A percentile compares a stretch with the other conserved stretches of the same genome.
These are phyloP conservation scores for Candida alai DNA, from an alignment of 805 yeast species.

Conservation along the genomic window DNA sequence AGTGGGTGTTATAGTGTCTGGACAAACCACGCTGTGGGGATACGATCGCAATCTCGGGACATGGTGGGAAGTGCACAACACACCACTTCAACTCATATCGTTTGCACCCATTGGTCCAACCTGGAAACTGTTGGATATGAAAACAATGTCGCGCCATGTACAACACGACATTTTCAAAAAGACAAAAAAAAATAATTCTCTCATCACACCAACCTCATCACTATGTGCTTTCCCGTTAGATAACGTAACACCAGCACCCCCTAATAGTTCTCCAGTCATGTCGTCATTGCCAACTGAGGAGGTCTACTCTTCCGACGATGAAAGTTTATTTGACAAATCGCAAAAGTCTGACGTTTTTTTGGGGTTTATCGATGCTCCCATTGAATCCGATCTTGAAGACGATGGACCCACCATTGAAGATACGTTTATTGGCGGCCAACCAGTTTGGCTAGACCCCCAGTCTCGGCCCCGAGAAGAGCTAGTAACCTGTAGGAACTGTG, in stretches of 20 bases:
- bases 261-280: too few species aligned
- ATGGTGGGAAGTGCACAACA: too few species aligned
- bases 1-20: too few species aligned
- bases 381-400: slow-evolving; percentile 41
- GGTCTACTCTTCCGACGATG: slow-evolving; percentile 55
- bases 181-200: slow-evolving; percentile 2
- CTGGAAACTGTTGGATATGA: not conserved
- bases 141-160: not conserved
- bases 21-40: too few species aligned
- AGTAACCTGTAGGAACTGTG: slow-evolving; percentile 65
- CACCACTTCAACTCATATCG: too few species aligned
- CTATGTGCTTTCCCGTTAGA: too few species aligned
- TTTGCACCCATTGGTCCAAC: too few species aligned
- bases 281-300: slow-evolving; percentile 40
- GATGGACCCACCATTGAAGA: slow-evolving; percentile 51
- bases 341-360: slow-evolving; percentile 44
- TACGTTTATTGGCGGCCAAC: slow-evolving; percentile 75
- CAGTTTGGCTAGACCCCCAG: slow-evolving; percentile 60
- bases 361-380: slow-evolving; percentile 62
- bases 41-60: too few species aligned
- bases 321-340: slow-evolving; percentile 25
- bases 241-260: too few species aligned
- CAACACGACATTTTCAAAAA: too few species aligned
- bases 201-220: too few species aligned
- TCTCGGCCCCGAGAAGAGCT: slow-evolving; percentile 54